Percentiles rank a stretch among this genome's conserved stretches.
phyloP scores from a whole-genome alignment of 2,329 filamentous ascomycete species.

The Emydomyces testavorans region DNA sequence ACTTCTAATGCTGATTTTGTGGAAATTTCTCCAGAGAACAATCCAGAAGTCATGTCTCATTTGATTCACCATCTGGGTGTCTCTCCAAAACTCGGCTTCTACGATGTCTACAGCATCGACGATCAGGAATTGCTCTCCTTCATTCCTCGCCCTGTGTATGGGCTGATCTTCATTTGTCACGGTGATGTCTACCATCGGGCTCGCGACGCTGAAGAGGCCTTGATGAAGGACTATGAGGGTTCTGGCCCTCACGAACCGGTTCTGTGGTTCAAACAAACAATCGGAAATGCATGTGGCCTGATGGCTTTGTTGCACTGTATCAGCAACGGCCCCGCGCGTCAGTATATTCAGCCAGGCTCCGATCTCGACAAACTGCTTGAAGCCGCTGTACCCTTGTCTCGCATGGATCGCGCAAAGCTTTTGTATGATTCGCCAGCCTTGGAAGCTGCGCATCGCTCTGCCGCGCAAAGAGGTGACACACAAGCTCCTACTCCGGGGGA shows the following conservation, averaged over 20 bases:
- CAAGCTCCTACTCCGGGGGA: constrained; percentile 18
- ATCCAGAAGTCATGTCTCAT: constrained; percentile 43
- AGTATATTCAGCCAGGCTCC: constrained; percentile 35
- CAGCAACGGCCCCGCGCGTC: constrained; percentile 38
- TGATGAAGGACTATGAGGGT: constrained; percentile 35
- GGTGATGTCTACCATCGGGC: constrained; percentile 31
- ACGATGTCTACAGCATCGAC: constrained; percentile 44
- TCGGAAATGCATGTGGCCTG: constrained; percentile 48
- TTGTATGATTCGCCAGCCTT: constrained; percentile 35
- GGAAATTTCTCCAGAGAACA: constrained; percentile 39
- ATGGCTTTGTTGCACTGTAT: constrained; percentile 47
- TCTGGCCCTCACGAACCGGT: constrained; percentile 42
- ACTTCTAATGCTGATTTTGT: constrained; percentile 7
- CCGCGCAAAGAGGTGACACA: constrained; percentile 20
- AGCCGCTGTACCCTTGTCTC: constrained; percentile 35
- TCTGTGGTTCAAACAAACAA: constrained; percentile 50
- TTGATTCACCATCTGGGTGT: constrained; percentile 42
- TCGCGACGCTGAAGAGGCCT: constrained; percentile 34
- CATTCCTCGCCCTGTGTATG: constrained; percentile 44
- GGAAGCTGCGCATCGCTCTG: constrained; percentile 19
- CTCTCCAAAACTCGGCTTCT: constrained; percentile 38
- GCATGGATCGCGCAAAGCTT: constrained; percentile 39
- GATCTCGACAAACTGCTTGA: constrained; percentile 37
- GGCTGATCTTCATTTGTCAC: constrained; percentile 43
- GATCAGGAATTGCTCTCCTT: constrained; percentile 40